phyloP scores from a whole-genome alignment of 2,329 filamentous ascomycete species.

The Ophiosphaerella herpotricha region DNA sequence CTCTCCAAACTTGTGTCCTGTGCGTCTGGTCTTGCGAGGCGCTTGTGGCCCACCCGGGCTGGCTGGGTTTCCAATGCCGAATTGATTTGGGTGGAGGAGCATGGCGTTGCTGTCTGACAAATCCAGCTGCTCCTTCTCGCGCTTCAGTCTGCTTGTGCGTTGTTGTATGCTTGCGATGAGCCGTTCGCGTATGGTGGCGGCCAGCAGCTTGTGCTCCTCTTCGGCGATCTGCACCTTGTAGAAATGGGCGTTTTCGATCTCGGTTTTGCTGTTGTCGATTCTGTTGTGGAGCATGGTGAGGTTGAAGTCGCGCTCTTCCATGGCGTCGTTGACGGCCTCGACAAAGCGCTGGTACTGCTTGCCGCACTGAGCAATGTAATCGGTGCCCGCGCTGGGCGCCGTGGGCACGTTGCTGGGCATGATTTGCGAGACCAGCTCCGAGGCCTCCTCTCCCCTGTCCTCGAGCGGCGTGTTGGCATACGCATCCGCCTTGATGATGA shows the following conservation, averaged over 20 bases:
- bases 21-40: constrained; percentile 66
- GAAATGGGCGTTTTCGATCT: constrained; percentile 61
- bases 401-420: constrained; percentile 48
- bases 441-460: constrained; percentile 68
- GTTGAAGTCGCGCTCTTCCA: constrained; percentile 85
- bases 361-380: constrained; percentile 68
- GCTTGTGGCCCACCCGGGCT: constrained; percentile 65
- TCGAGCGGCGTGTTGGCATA: constrained; percentile 73
- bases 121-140: constrained; percentile 70
- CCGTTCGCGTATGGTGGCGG: constrained; percentile 64
- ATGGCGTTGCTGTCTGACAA: constrained; percentile 69
- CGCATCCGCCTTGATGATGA: constrained; percentile 83
- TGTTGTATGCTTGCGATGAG: constrained; percentile 62
- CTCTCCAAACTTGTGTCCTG: constrained; percentile 61
- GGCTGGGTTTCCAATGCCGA: constrained; percentile 67
- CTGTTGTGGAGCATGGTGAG: constrained; percentile 75
- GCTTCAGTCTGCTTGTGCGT: constrained; percentile 61
- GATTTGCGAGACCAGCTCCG: constrained; percentile 59
- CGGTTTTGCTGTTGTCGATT: constrained; percentile 59
- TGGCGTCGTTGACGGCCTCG: constrained; percentile 81
- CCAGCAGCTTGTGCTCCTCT: constrained; percentile 65
- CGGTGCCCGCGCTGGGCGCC: constrained; percentile 66
- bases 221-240: constrained; percentile 66
- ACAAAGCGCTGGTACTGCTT: constrained; percentile 85
- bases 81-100: constrained; percentile 68